A percentile compares a stretch with the other conserved stretches of the same genome.
These are phyloP conservation scores for Kwoniella europaea DNA, from an alignment of 768 basidiomycete species.

Conservation along the genomic window DNA sequence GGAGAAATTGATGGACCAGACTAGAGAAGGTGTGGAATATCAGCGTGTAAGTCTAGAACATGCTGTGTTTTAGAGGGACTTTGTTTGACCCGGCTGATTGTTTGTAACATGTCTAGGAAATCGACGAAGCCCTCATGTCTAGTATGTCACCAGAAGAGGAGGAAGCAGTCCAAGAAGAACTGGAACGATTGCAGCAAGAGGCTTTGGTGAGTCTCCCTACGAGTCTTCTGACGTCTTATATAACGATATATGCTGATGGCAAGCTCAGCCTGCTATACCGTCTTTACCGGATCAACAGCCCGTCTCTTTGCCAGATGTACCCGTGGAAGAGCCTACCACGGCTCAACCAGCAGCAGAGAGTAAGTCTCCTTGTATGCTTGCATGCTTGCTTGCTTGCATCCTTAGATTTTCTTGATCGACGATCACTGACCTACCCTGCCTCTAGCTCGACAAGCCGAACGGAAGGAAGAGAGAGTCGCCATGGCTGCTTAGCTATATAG, in stretches of 20 bases:
- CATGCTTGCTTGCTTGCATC: too few species aligned
- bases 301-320: slow-evolving; percentile 42
- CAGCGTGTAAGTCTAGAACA: slow-evolving; percentile 70
- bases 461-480: slow-evolving; percentile 13
- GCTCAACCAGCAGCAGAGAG: slow-evolving; percentile 11
- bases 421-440: background rate
- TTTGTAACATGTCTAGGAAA: slow-evolving; percentile 70
- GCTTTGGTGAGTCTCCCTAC: slow-evolving; percentile 39
- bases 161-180: slow-evolving; percentile 85
- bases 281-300: slow-evolving; percentile 35
- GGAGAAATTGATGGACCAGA: slow-evolving; percentile 92
- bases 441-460: slow-evolving; percentile 1
- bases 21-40: slow-evolving; percentile 88
- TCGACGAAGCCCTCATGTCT: slow-evolving; percentile 81
- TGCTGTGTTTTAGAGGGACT: background rate
- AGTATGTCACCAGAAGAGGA: slow-evolving; percentile 86
- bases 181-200: slow-evolving; percentile 67
- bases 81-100: background rate
- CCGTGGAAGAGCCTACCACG: slow-evolving; percentile 41
- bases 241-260: background rate
- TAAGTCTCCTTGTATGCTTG: background rate
- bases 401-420: background rate
- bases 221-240: background rate
- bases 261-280: slow-evolving; percentile 43
- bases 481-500: slow-evolving; percentile 1